Evolutionary conservation across 257 asterid genomes (phyloP).

Genomic region (Scutellaria minor): DNA sequence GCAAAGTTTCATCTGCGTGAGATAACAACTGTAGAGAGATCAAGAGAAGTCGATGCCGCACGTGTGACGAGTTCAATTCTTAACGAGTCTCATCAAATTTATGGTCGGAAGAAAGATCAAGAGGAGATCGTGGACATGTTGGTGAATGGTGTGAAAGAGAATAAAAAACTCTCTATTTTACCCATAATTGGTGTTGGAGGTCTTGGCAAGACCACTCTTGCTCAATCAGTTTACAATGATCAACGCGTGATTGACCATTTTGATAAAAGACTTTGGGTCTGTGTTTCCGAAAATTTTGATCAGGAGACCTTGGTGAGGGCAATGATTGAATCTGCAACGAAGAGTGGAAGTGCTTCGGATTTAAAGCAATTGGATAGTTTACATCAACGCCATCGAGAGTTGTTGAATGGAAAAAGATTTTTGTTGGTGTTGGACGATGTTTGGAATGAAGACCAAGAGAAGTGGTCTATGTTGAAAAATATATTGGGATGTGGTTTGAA

Average conservation of each 20-base stretch:
- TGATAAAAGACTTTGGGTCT: constrained; percentile 36
- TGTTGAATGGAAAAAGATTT: constrained; percentile 33
- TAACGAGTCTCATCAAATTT: constrained; percentile 24
- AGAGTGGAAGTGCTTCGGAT: neutral
- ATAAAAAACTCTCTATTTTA: too few species aligned
- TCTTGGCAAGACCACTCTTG: constrained; percentile 38
- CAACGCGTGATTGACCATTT: constrained; percentile 25
- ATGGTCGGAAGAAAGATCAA: constrained; percentile 37
- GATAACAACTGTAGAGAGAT: neutral
- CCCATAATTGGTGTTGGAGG: constrained; percentile 35
- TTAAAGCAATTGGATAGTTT: constrained; percentile 25
- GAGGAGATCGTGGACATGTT: constrained; percentile 32
- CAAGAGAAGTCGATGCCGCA: neutral
- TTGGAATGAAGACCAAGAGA: constrained; percentile 33
- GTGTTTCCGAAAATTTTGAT: constrained; percentile 47
- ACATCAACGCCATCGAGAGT: constrained; percentile 27
- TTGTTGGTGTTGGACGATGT: constrained; percentile 39
- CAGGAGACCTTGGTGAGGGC: too few species aligned
- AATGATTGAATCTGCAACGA: constrained; percentile 26
- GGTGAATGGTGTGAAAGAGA: too few species aligned
- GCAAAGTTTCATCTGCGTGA: neutral
- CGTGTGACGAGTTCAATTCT: constrained; percentile 45
- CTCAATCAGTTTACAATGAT: constrained; percentile 37
- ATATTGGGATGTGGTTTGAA: constrained; percentile 33
- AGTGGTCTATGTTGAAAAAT: constrained; percentile 35